These are phyloP conservation scores for Colletotrichum endophyticum DNA, from an alignment of 2,329 filamentous ascomycete genomes.

Conservation along the genomic window DNA sequence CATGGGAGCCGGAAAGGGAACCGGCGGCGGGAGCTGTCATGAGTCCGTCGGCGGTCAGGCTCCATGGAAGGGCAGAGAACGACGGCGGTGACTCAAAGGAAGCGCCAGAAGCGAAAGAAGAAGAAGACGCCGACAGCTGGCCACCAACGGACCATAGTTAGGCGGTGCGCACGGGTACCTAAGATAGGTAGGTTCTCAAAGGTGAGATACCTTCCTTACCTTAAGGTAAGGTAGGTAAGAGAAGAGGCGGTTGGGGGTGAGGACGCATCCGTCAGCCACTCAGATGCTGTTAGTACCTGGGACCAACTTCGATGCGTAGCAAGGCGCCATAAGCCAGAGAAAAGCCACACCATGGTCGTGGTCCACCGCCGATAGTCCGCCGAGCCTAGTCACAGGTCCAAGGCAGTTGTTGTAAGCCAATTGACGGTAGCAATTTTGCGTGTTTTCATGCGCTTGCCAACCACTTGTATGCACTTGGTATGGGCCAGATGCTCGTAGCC, in stretches of 20 bases:
- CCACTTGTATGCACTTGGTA: neutral
- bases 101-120: neutral
- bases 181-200: neutral
- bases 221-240: too few species aligned
- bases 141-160: neutral
- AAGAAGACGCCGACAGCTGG: neutral
- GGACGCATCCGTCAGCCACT: neutral
- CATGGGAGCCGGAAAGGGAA: neutral
- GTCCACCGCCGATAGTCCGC: neutral
- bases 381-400: neutral
- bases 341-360: neutral
- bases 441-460: neutral
- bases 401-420: neutral
- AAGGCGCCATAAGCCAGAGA: neutral
- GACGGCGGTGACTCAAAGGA: neutral
- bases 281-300: neutral
- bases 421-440: neutral
- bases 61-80: neutral
- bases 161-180: neutral
- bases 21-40: neutral
- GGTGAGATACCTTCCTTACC: too few species aligned
- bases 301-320: neutral
- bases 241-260: neutral
- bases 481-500: neutral
- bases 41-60: neutral